Conservation (phyloP, 2,329 filamentous ascomycete genomes). For the Tolypocladium capitatum region DNA sequence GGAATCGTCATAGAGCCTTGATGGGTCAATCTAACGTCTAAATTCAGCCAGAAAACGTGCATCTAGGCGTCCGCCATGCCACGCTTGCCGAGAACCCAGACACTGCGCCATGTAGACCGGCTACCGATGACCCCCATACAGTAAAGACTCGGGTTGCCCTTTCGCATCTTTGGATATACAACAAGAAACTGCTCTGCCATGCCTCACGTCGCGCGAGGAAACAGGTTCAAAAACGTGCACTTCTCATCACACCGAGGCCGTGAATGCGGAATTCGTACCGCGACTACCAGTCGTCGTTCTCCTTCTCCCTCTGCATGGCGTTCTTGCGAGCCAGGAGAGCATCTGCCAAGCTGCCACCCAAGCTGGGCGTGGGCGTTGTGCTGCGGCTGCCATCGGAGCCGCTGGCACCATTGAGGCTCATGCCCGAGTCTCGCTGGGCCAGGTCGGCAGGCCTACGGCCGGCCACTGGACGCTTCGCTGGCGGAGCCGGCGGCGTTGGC, state of each 20-base stretch:
- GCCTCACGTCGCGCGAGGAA: neutral
- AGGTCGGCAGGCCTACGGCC: conserved; percentile 58
- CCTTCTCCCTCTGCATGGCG: conserved; percentile 57
- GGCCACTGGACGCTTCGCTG: conserved; percentile 63
- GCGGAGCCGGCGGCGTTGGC: conserved; percentile 62
- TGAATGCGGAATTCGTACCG: neutral
- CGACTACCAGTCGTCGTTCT: conserved; percentile 56
- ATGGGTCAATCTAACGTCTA: neutral
- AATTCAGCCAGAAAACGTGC: neutral
- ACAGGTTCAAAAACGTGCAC: neutral
- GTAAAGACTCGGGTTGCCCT: neutral
- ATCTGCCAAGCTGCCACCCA: conserved; percentile 64
- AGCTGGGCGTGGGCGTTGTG: conserved; percentile 56
- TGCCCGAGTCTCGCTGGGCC: conserved; percentile 58
- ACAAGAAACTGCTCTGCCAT: neutral
- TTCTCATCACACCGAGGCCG: neutral
- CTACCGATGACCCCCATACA: neutral
- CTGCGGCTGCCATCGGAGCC: conserved; percentile 51
- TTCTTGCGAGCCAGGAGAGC: conserved; percentile 65
- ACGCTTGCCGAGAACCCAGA: neutral
- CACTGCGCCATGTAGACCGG: neutral
- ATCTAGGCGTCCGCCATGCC: neutral
- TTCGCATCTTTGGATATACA: neutral
- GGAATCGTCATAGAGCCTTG: neutral
- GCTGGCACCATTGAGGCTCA: conserved; percentile 45